Evolutionary conservation across 805 yeast species (phyloP), one percentile per base, ranked within the genome.

Genomic region (Spathaspora boniae): DNA sequence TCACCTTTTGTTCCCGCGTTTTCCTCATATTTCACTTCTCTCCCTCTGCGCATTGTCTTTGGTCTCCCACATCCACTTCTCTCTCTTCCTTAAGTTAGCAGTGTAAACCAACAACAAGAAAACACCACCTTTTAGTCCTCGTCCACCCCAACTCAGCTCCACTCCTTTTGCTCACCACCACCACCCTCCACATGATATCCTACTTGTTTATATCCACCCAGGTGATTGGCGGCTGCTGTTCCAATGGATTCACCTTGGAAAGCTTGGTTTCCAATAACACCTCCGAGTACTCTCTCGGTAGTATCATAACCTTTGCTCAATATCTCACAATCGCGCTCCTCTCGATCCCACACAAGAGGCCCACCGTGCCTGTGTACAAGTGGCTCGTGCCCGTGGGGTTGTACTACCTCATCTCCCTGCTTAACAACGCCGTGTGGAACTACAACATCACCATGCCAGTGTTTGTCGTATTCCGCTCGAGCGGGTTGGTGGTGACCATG

Each of bases 141-240:
- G n/a, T n/a, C n/a, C n/a, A n/a, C n/a, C n/a, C n/a, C n/a, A n/a
- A n/a, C n/a, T n/a, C n/a, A n/a, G n/a, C n/a, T n/a, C n/a, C n/a
- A n/a, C n/a, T n/a, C n/a, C n/a, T n/a, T n/a, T n/a, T n/a, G n/a
- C n/a, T n/a, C n/a, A n/a, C n/a, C n/a, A n/a, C n/a, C n/a, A n/a
- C n/a, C n/a, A n/a, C n/a, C n/a, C n/a, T n/a, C n/a, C n/a, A n/a
- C n/a, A n/a, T n/a, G n/a, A n/a, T n/a, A n/a, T n/a, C n/a, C n/a
- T n/a, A n/a, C n/a, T n/a, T n/a, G n/a, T n/a, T n/a, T n/a, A n/a
- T n/a, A n/a, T n/a, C n/a, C n/a, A n/a, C n/a, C 8, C 59, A 74
- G 21, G 74, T 81, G 9, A 78, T 81, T 48, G 83, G 85, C 0
- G 87, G 89, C 3, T 83, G 93, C 53, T 84, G 93, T 51, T 60